Evolutionary conservation across 1,139 yeast species (phyloP).

Genomic region (Pichia sp.): DNA sequence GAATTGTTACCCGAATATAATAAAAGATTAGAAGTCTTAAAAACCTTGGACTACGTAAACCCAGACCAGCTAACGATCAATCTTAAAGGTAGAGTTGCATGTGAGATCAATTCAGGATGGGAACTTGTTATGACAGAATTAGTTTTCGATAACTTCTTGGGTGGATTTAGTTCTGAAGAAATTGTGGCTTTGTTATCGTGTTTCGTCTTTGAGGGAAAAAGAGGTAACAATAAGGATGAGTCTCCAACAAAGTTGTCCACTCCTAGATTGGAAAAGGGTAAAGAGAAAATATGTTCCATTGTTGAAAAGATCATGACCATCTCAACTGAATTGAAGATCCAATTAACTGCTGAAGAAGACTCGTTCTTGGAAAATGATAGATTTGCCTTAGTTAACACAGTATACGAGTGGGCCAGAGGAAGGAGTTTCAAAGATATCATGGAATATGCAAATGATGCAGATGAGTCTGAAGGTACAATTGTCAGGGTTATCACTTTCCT

Average conservation of each 20-base stretch:
- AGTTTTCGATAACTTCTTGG: constrained; percentile 83
- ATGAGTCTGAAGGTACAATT: constrained; percentile 92
- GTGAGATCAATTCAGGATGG: constrained; percentile 84
- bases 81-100: constrained; percentile 73
- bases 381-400: constrained; percentile 87
- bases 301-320: constrained; percentile 59
- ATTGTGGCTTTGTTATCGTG: constrained; percentile 89
- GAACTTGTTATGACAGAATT: constrained; percentile 86
- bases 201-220: constrained; percentile 87
- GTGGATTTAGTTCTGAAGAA: constrained; percentile 92
- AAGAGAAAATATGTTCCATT: constrained; percentile 62
- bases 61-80: constrained; percentile 43
- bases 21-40: constrained; percentile 74
- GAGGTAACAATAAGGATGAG: constrained; percentile 33
- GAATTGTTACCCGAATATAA: constrained; percentile 92
- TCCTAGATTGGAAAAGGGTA: constrained; percentile 80
- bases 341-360: constrained; percentile 78
- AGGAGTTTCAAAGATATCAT: constrained; percentile 86
- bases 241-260: constrained; percentile 55
- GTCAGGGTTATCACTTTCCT: constrained; percentile 93
- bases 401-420: constrained; percentile 98
- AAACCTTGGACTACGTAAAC: constrained; percentile 74
- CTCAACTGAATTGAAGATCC: constrained; percentile 64
- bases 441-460: constrained; percentile 44
- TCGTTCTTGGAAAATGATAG: constrained; percentile 78